Percentiles rank a stretch among this genome's conserved stretches.
phyloP scores from a whole-genome alignment of 1,139 yeast species.

The Eremothecium cymbalariae region DNA sequence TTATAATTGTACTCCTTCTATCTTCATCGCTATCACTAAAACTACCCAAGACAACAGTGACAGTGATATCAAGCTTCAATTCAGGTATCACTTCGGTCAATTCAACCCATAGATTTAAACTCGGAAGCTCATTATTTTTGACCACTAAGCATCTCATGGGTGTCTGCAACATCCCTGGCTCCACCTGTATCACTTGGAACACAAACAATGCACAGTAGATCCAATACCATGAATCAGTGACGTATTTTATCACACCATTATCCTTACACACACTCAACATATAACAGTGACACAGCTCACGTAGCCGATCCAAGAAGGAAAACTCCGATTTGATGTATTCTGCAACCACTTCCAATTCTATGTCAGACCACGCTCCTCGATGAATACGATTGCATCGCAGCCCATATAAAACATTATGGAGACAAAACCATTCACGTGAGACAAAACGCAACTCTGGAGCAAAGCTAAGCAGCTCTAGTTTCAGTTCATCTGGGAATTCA shows the following conservation, averaged over 20 bases:
- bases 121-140: not conserved
- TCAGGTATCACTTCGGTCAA: not conserved
- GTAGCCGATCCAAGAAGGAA: no score
- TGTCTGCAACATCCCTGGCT: not conserved
- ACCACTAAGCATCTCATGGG: not conserved
- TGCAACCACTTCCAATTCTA: not conserved
- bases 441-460: not conserved
- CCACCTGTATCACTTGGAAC: not conserved
- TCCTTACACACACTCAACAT: not conserved
- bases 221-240: constrained; percentile 1
- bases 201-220: not conserved
- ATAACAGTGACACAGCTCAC: not conserved
- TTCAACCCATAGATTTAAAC: not conserved
- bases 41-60: not conserved
- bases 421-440: constrained; percentile 1
- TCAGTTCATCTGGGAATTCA: not conserved
- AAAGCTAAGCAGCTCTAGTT: not conserved
- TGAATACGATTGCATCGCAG: not conserved
- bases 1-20: not conserved
- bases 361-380: not conserved
- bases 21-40: not conserved
- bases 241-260: not conserved
- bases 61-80: not conserved
- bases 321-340: no score
- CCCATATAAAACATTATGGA: not conserved